Base-by-base conservation (phyloP, 768 basidiomycete genomes). In the Amanita thiersii region DNA sequence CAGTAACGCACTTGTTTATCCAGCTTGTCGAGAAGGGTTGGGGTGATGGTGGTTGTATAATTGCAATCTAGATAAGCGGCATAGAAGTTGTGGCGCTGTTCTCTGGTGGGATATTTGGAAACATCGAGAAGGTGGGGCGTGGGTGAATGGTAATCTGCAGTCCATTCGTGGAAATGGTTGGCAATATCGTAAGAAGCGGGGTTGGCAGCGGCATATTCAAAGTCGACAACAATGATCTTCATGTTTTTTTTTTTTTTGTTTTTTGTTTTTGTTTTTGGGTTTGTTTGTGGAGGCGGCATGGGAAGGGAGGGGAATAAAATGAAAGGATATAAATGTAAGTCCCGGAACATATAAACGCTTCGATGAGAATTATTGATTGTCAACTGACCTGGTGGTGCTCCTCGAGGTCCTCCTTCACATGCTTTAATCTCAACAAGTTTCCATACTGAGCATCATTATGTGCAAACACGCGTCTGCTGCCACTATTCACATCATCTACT, bases 361-460 rank as follows among this genome's bases (percentile, higher is more conserved):
- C 24, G 42, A 40, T 31, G 18, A 43, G 29, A 21, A 40, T 30
- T 30, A 30, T 12, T 29, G 20, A 23, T 11, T 3, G 17, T 37
- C 21, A 21, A 60, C 68, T 49, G 50, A 89, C 87, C 69, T 86
- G 79, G 43, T 79, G 80, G 58, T 93, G 89, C 38, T 81, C 79
- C 17, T 85, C 78, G 18, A 66, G 54, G n/a, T 70, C 71, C 41
- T 73, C 67, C 38, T 71, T 68, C 24, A 68, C 59, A 33, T 66
- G 66, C 37, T 72, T 79, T 52, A 96, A 68, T 53, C 77, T 69
- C 44, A 98, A 66, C 15, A 98, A 61, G 62, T 99, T 99, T 36
- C 93, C 94, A 56, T 90, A 93, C 62, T 98, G 96, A 5, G 91
- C 72, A 59, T 98, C 96, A 57, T 97, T 99, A 64, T 99, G 94